These are phyloP conservation scores for Cyclotella atomus DNA, from an alignment of 108 stramenopile genomes.

Conservation along the genomic window DNA sequence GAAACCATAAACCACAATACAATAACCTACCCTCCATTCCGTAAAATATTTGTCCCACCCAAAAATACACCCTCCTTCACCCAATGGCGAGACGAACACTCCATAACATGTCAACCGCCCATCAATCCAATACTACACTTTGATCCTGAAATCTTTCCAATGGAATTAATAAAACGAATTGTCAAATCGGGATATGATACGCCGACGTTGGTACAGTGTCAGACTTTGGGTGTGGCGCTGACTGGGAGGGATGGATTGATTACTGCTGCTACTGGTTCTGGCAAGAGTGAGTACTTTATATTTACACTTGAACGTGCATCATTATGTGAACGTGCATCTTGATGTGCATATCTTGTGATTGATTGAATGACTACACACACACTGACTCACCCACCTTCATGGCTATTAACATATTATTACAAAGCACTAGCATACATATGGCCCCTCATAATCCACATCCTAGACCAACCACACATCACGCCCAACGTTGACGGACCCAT, in stretches of 20 bases:
- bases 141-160: conserved; percentile 51
- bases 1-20: conserved; percentile 26
- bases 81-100: conserved; percentile 62
- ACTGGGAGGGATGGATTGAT: conserved; percentile 71
- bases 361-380: too few species aligned
- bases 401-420: too few species aligned
- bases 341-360: background rate
- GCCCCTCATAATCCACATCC: conserved; percentile 82
- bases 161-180: conserved; percentile 40
- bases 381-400: too few species aligned
- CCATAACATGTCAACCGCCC: conserved; percentile 48
- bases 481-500: conserved; percentile 49
- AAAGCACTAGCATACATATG: conserved; percentile 84
- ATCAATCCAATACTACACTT: conserved; percentile 73
- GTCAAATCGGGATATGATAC: conserved; percentile 52
- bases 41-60: conserved; percentile 30
- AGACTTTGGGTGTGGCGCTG: conserved; percentile 71
- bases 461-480: conserved; percentile 52
- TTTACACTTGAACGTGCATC: background rate
- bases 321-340: background rate
- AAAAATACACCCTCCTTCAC: conserved; percentile 10
- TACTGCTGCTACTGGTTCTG: conserved; percentile 86
- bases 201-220: conserved; percentile 95
- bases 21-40: conserved; percentile 38
- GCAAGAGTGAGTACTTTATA: conserved; percentile 71